Evolutionary conservation across 495 filamentous ascomycete genomes (phyloP).

Genomic region (Chaetomidium leptoderma): DNA sequence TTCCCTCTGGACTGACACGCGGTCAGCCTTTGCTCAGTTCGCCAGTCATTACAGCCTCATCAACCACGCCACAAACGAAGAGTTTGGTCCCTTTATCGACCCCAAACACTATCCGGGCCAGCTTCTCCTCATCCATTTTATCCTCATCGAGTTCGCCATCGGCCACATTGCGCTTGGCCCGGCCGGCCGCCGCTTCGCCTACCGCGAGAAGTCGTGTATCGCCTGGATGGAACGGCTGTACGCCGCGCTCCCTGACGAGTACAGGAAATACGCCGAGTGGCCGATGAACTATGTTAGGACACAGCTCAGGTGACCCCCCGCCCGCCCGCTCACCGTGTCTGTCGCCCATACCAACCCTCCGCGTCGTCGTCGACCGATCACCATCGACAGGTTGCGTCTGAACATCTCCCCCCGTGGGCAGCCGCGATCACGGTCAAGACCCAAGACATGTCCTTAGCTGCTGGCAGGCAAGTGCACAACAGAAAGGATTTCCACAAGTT

Average conservation of each 20-base stretch:
- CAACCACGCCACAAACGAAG: conserved; percentile 28
- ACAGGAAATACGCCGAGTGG: conserved; percentile 24
- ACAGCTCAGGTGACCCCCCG: neutral
- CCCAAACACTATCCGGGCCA: conserved; percentile 41
- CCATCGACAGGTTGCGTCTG: no score
- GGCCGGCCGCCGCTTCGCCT: conserved; percentile 16
- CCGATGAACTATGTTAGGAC: conserved; percentile 16
- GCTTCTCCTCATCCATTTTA: conserved; percentile 49
- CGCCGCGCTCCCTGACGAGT: conserved; percentile 18
- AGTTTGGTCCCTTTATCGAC: conserved; percentile 45
- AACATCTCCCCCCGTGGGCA: no score
- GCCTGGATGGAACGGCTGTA: conserved; percentile 23
- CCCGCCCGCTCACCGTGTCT: no score
- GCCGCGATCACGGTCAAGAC: neutral
- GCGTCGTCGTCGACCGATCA: no score
- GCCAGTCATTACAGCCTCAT: conserved; percentile 20
- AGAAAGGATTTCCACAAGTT: no score
- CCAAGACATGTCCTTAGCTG: no score
- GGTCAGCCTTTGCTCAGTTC: conserved; percentile 25
- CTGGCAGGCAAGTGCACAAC: no score
- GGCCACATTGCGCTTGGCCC: conserved; percentile 20
- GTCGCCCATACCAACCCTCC: no score
- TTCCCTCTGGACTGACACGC: neutral
- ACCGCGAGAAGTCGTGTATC: conserved; percentile 17
- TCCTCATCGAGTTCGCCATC: conserved; percentile 31